A percentile compares a stretch with the other conserved stretches of the same genome.
Evolutionary conservation across 805 yeast species (phyloP).

Genomic region (Candida sphagnicola): DNA sequence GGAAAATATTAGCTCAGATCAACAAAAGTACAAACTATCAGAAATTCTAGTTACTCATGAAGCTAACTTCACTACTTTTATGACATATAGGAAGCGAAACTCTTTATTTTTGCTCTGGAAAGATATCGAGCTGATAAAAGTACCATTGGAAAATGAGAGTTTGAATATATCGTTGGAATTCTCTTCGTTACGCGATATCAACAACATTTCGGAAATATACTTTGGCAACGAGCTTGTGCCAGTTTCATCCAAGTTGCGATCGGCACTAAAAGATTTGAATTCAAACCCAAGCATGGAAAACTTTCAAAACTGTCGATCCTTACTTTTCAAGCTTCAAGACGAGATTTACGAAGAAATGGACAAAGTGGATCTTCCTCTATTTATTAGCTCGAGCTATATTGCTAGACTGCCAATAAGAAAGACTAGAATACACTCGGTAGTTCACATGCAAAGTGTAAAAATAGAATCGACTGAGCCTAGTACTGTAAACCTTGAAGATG

Average conservation of each 20-base stretch:
- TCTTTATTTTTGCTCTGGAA: constrained; percentile 59
- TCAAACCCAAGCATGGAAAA: constrained; percentile 11
- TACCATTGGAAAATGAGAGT: constrained; percentile 60
- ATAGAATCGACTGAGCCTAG: constrained; percentile 2
- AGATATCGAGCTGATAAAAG: constrained; percentile 61
- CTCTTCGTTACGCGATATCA: constrained; percentile 50
- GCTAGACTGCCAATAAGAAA: constrained; percentile 3
- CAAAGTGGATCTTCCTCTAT: constrained; percentile 50
- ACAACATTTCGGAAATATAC: constrained; percentile 37
- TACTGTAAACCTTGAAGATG: not conserved
- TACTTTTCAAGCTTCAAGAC: constrained; percentile 57
- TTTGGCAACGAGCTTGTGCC: constrained; percentile 1
- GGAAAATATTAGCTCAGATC: not conserved
- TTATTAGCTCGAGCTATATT: constrained; percentile 54
- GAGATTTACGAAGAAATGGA: constrained; percentile 49
- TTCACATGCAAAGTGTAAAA: not conserved
- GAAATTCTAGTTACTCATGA: constrained; percentile 13
- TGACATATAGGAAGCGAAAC: constrained; percentile 11
- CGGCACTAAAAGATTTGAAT: constrained; percentile 14
- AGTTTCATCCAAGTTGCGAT: constrained; percentile 26
- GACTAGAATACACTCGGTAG: not conserved
- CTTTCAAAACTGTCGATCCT: constrained; percentile 54
- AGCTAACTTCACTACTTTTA: constrained; percentile 22
- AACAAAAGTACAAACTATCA: not conserved
- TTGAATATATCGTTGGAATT: constrained; percentile 38